Evolutionary conservation across 2,329 filamentous ascomycete species (phyloP).

Genomic region (Thelonectria rubi): DNA sequence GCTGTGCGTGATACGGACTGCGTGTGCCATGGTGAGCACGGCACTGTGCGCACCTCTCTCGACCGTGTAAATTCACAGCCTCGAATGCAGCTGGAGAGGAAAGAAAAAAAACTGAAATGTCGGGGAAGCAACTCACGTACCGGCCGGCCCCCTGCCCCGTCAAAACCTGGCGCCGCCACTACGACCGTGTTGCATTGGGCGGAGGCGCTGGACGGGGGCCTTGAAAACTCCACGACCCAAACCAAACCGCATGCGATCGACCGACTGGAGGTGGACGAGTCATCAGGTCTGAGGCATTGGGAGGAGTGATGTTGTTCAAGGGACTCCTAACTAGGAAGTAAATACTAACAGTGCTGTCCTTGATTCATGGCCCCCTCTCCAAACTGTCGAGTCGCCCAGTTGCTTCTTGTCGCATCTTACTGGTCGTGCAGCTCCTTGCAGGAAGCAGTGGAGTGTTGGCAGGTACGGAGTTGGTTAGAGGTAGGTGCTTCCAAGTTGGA

Average conservation of each 20-base stretch:
- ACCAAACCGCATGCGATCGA: conserved; percentile 11
- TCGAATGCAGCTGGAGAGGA: neutral
- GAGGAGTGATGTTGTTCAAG: no score
- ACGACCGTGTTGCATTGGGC: neutral
- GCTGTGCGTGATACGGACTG: neutral
- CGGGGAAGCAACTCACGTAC: conserved; percentile 2
- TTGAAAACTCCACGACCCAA: conserved; percentile 5
- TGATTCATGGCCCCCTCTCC: no score
- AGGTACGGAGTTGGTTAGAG: neutral
- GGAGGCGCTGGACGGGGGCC: neutral
- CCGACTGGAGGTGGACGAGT: neutral
- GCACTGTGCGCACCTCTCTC: neutral
- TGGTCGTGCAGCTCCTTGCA: neutral
- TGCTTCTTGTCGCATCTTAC: neutral
- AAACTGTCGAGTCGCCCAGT: no score
- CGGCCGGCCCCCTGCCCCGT: neutral
- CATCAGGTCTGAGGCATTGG: no score
- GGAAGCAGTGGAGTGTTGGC: neutral
- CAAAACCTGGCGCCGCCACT: neutral
- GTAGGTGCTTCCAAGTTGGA: neutral
- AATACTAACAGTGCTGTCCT: no score
- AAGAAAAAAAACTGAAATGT: neutral
- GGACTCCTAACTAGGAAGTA: no score
- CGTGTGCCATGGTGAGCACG: neutral
- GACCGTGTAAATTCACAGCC: neutral